Base-by-base conservation (phyloP, 2,329 filamentous ascomycete species). In the Cryphonectria japonica region DNA sequence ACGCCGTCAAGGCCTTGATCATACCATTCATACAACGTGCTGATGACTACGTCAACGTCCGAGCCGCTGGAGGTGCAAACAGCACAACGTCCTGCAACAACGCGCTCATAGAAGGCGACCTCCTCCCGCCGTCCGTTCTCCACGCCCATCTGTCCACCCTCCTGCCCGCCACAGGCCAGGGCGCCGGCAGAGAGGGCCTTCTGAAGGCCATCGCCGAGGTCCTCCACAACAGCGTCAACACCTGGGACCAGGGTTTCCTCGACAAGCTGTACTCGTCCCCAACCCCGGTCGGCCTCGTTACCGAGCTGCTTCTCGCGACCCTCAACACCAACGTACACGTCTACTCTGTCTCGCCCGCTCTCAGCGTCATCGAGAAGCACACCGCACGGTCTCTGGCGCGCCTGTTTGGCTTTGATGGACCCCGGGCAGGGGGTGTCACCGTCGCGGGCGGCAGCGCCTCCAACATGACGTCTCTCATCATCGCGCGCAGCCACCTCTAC, bases 231-330 rank as follows among this genome's bases (percentile, higher is more conserved):
- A 96, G 92, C 77, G 95, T 98, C 78, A 99, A 99, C 82, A 98
- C 95, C n/a, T 98, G 95, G 93, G 93, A 97, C 78, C 95, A 97
- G 81, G 95, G 95, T 14, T 99, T 98, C 81, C 83, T 98, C 78
- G 95, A 98, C 82, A 98, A 99, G 83, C 85, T 98, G 26, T 98
- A 98, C 80, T 89, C 92, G n/a, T 92, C 91, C 74, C 97, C 93
- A 54, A 96, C 96, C 78, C 92, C 95, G 59, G 91, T 95, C 11
- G 95, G 95, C 26, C 87, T 98, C 0, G 90, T 92, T 22, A 92
- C 94, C 1, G 96, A 98, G 77, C 84, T 98, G 70, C 85, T 98
- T 11, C 88, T 98, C 37, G 91, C 93, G 0, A 88, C 93, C 0
- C 83, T 99, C 61, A 98, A 99, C 82, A 98, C 96, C 50, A 99